These are phyloP conservation scores for Penicillium digitatum DNA, from an alignment of 2,329 filamentous ascomycete genomes.

Conservation along the genomic window DNA sequence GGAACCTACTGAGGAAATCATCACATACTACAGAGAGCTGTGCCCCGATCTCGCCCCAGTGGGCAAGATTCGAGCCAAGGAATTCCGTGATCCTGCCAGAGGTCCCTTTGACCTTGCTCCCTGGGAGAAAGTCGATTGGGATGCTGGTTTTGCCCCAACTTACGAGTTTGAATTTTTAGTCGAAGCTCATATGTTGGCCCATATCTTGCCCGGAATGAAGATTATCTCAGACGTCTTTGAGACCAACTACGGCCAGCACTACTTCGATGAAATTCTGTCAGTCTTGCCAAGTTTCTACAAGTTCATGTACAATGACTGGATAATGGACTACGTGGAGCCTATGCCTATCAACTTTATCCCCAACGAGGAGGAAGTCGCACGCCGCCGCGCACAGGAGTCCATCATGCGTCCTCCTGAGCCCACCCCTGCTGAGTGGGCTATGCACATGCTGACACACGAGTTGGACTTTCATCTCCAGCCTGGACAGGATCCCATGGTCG, in stretches of 20 bases:
- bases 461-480: neutral
- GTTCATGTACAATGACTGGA: conserved; percentile 64
- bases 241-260: conserved; percentile 58
- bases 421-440: neutral
- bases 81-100: conserved; percentile 47
- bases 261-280: conserved; percentile 57
- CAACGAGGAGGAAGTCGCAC: neutral
- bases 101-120: conserved; percentile 35
- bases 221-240: conserved; percentile 54
- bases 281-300: conserved; percentile 61
- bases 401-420: neutral
- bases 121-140: conserved; percentile 30
- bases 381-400: neutral
- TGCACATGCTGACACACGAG: neutral
- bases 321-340: conserved; percentile 63
- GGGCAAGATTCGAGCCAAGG: conserved; percentile 52
- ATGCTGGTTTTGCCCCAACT: conserved; percentile 13
- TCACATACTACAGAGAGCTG: conserved; percentile 48
- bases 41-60: conserved; percentile 47
- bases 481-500: neutral
- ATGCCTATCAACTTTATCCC: conserved; percentile 9
- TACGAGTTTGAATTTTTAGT: conserved; percentile 58
- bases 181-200: conserved; percentile 57
- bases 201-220: conserved; percentile 64
- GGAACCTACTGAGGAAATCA: conserved; percentile 43